These are phyloP conservation scores for Chaetomiaceae sp. DNA, from an alignment of 2,329 filamentous ascomycete genomes.

Conservation along the genomic window DNA sequence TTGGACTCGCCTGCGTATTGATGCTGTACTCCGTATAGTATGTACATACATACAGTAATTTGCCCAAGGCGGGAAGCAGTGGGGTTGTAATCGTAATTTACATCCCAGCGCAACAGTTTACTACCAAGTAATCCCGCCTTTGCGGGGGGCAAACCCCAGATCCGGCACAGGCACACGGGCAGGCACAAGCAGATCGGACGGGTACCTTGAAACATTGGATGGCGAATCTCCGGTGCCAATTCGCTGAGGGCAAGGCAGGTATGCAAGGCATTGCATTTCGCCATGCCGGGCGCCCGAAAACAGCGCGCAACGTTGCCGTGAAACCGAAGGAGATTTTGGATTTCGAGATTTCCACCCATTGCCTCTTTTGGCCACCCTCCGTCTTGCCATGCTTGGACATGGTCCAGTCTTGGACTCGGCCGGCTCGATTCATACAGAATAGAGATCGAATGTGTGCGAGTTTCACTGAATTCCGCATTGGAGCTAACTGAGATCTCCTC, in stretches of 20 bases:
- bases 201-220: background rate
- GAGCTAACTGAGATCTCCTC: background rate
- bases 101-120: too few relatives aligned
- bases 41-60: too few relatives aligned
- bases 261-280: too few relatives aligned
- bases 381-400: slow-evolving; percentile 15
- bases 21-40: too few relatives aligned
- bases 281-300: too few relatives aligned
- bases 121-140: too few relatives aligned
- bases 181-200: background rate
- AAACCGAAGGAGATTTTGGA: too few relatives aligned
- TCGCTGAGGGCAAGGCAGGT: background rate
- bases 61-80: background rate
- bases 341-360: slow-evolving; percentile 16
- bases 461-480: too few relatives aligned
- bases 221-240: too few relatives aligned
- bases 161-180: background rate
- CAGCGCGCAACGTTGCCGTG: background rate
- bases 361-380: slow-evolving; percentile 19
- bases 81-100: background rate
- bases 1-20: too few relatives aligned
- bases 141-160: background rate
- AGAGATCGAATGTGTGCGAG: too few relatives aligned
- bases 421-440: background rate
- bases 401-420: slow-evolving; percentile 2